Conservation (phyloP, 805 yeast species). For the Jamesozyma piceae region DNA sequence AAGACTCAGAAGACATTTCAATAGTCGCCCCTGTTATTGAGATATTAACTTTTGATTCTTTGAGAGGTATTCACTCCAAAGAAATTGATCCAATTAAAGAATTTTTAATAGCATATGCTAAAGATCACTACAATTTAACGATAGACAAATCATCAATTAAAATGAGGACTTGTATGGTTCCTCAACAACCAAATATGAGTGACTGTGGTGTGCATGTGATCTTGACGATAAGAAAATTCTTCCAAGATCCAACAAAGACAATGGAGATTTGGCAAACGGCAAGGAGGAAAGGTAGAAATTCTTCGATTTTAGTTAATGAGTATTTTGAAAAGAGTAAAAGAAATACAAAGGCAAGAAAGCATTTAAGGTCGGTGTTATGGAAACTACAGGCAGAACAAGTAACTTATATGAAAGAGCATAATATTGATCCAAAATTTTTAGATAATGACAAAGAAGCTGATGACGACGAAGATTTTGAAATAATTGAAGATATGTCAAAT, state of each 20-base stretch:
- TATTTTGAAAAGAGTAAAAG: conserved; percentile 24
- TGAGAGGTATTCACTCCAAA: conserved; percentile 45
- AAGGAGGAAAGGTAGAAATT: conserved; percentile 12
- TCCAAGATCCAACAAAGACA: conserved; percentile 41
- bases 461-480: conserved; percentile 25
- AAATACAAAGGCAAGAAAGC: conserved; percentile 18
- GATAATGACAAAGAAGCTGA: conserved; percentile 5
- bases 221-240: conserved; percentile 54
- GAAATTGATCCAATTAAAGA: conserved; percentile 46
- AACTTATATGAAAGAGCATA: conserved; percentile 4
- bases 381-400: conserved; percentile 18
- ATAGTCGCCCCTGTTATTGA: conserved; percentile 26
- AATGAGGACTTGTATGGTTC: conserved; percentile 48
- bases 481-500: conserved; percentile 18
- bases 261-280: conserved; percentile 39
- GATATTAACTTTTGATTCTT: conserved; percentile 66
- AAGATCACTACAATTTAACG: conserved; percentile 45
- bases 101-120: conserved; percentile 60
- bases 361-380: conserved; percentile 18
- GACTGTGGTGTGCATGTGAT: conserved; percentile 94
- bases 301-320: conserved; percentile 15
- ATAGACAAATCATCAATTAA: conserved; percentile 41
- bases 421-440: conserved; percentile 3
- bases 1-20: conserved; percentile 10
- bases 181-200: conserved; percentile 77